Evolutionary conservation across 805 yeast species (phyloP), one percentile per base, ranked within the genome.

Genomic region (Lachancea meyersii): DNA sequence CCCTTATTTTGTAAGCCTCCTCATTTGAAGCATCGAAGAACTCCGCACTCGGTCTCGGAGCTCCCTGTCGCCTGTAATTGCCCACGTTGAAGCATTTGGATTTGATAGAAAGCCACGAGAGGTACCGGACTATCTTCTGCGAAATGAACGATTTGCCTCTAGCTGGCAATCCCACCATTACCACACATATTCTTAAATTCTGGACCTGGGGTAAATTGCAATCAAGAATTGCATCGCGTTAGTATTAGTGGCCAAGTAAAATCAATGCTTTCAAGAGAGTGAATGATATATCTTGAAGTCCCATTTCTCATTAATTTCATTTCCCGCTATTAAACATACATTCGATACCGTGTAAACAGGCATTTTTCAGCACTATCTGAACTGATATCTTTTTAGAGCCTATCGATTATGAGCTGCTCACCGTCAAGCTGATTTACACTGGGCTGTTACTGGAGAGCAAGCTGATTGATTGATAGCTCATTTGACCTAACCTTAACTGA

Each of bases 71-170:
- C 49, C 97, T 75, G 61, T 86, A 89, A 30, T 73, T 72, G 10
- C 97, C 96, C 16, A 91, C 95, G 58, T 87, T 88, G 68, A 93
- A 93, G 44, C 88, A 82, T 58, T 80, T 81, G 21, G 96, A 86
- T 47, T 77, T 77, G 44, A 93, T 84, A 2, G 95, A 83, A 31
- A 91, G 72, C 98, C 98, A 93, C 26, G 88, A 79, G 41, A 93
- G 72, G 58, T 91, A 93, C 36, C 97, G 75, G 24, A 91, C 95
- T 41, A 93, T 83, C 61, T 91, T 93, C 60, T 88, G 95, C 2
- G 97, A 88, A 48, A 93, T 91, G 63, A 88, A 80, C 3, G 96
- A 84, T 63, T 93, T 93, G 3, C 98, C 98, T 24, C 45, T 42
- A 8, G 45, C 45, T 17, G 45, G 45, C 31, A 84, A 67, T 1